Base-by-base conservation (phyloP, 2,329 filamentous ascomycete species). In the Rhinocladiella mackenziei region DNA sequence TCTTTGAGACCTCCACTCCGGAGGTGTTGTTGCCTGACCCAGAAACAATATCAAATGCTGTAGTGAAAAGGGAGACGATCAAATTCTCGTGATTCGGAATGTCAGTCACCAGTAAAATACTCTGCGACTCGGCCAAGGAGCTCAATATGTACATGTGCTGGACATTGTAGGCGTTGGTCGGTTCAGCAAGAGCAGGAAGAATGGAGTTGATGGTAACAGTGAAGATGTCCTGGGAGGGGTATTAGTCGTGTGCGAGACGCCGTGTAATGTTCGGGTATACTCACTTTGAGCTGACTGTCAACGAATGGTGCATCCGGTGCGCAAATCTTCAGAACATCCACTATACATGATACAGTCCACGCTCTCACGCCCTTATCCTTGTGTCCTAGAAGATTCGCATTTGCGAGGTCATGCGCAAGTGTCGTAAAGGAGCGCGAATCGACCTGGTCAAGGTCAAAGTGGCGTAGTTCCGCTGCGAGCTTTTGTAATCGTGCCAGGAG, bases 291-390 rank as follows among this genome's bases (percentile, higher is more conserved):
- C 69, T 97, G 89, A 48, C 85, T 81, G 29, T 80, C 81, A 17
- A 88, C 94, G 67, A 94, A 97, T 13, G 92, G 92, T 62, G 92
- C 92, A 73, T 97, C 84, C 0, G 92, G 92, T 19, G 92, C 92
- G 67, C 88, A 95, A 45, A 98, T 76, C 58, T 86, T 84, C 62
- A 98, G 78, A 56, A 98, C 85, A 64, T 98, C 92, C 42, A 96
- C 89, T 50, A 97, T 74, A 64, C 89, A 97, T 60, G 86, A 86
- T 31, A 89, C 83, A 22, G 86, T 80, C 72, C 85, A 95, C 18
- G 92, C 91, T 65, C 86, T 84, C 54, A 98, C 89, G 43, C 92
- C 92, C 54, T 83, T 85, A 65, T 98, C 92, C 70, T 94, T 94
- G 68, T 98, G 92, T 48, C 80, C 80, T 34, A 98, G 70, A 17